phyloP scores from a whole-genome alignment of 2,329 filamentous ascomycete genomes.

The Exophiala sp. region DNA sequence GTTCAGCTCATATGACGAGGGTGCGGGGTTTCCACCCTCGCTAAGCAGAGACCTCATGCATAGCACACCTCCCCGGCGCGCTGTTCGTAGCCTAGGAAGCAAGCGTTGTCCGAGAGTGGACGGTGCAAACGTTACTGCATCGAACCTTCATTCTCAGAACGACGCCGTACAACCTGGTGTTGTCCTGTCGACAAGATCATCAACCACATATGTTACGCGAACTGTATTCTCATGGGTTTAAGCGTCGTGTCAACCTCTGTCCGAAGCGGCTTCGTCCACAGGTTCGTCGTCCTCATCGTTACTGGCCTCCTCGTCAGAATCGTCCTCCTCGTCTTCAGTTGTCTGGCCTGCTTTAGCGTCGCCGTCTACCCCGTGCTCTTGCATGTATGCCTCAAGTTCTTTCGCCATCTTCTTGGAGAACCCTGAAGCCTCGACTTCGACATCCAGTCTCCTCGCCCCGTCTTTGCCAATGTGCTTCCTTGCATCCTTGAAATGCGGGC shows the following conservation, averaged over 20 bases:
- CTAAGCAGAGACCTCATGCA: not conserved
- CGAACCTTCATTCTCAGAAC: not conserved
- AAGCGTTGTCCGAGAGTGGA: not conserved
- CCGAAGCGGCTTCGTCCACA: not conserved
- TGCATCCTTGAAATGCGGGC: conserved; percentile 81
- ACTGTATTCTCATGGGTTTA: no score
- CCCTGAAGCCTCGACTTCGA: conserved; percentile 84
- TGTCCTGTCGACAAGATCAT: not conserved
- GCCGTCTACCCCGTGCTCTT: conserved; percentile 61
- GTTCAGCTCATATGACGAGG: no score
- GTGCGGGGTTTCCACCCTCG: no score
- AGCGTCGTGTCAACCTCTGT: conserved; percentile 1
- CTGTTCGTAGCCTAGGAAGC: not conserved
- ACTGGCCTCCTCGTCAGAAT: conserved; percentile 40
- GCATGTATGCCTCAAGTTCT: conserved; percentile 87
- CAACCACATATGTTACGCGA: no score
- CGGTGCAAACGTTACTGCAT: not conserved
- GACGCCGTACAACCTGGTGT: not conserved
- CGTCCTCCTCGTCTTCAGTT: conserved; percentile 37
- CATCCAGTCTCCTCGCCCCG: conserved; percentile 69
- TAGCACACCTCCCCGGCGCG: not conserved
- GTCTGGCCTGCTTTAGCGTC: conserved; percentile 42
- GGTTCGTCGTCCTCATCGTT: conserved; percentile 31
- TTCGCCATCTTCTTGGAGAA: conserved; percentile 97
- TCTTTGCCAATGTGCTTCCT: conserved; percentile 68